Percentiles rank a stretch among this genome's conserved stretches.
Evolutionary conservation across 768 basidiomycete species (phyloP).

Genomic region (Gymnopilus dilepis): DNA sequence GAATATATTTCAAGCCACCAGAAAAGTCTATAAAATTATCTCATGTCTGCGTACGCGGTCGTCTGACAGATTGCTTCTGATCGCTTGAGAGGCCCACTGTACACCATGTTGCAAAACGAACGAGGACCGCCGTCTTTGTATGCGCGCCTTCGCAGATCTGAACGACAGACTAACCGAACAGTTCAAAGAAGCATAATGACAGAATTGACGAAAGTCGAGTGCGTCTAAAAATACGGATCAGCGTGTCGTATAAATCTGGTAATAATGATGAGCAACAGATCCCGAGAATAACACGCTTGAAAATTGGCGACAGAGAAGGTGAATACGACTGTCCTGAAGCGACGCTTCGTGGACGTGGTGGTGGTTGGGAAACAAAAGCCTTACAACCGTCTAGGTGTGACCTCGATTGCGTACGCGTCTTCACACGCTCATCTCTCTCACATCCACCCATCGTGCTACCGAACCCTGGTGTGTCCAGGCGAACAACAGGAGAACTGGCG

Average conservation of each 20-base stretch:
- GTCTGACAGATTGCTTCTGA: too few species aligned
- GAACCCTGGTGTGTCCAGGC: neutral
- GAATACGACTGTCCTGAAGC: neutral
- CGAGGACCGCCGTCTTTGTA: too few species aligned
- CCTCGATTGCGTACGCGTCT: neutral
- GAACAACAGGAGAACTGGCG: conserved; percentile 5
- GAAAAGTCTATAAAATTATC: neutral
- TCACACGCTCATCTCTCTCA: neutral
- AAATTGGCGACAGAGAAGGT: neutral
- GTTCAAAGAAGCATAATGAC: neutral
- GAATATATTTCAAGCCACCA: conserved; percentile 1
- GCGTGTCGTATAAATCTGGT: neutral
- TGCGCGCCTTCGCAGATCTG: neutral
- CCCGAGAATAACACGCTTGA: neutral
- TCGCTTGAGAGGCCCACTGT: too few species aligned
- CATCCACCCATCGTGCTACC: neutral
- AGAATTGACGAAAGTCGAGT: too few species aligned
- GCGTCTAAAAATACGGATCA: conserved; percentile 5
- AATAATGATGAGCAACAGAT: neutral
- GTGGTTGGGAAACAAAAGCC: neutral
- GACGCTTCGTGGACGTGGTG: neutral
- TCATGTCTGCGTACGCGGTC: neutral
- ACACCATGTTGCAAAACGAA: too few species aligned
- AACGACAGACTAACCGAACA: too few species aligned
- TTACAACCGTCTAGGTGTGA: neutral